Percentiles rank a stretch among this genome's conserved stretches.
Evolutionary conservation across 2,329 filamentous ascomycete genomes (phyloP).

Genomic region (Talaromyces funiculosus): DNA sequence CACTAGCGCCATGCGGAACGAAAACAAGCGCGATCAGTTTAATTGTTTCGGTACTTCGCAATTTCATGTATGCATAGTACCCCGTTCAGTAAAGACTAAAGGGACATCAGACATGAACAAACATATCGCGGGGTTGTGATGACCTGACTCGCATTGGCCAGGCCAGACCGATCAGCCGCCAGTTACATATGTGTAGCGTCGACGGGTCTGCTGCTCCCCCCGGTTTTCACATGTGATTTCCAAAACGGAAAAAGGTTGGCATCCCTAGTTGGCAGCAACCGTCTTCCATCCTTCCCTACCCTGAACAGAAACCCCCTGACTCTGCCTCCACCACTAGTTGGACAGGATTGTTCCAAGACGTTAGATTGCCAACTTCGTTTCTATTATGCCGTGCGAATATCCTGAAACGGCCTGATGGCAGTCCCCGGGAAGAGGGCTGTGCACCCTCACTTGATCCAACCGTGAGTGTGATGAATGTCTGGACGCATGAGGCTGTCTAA

Average conservation of each 20-base stretch:
- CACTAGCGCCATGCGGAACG: neutral
- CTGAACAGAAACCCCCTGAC: neutral
- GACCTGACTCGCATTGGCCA: neutral
- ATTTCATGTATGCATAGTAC: neutral
- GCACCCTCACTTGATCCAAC: conserved; percentile 22
- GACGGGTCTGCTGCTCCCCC: neutral
- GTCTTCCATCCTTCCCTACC: neutral
- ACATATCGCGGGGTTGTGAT: neutral
- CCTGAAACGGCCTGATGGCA: conserved; percentile 11
- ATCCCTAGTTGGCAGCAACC: neutral
- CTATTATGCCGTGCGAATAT: neutral
- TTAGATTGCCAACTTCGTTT: neutral
- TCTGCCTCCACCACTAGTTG: neutral
- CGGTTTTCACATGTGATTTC: neutral
- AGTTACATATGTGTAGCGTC: neutral
- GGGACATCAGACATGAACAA: neutral
- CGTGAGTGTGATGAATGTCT: conserved; percentile 23
- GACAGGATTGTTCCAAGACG: neutral
- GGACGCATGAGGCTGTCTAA: neutral
- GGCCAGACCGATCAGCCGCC: neutral
- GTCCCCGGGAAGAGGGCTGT: conserved; percentile 2
- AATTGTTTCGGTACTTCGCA: neutral
- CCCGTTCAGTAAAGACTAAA: neutral
- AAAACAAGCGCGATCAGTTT: neutral
- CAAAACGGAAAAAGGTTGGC: neutral